Percentiles rank a stretch among this genome's conserved stretches.
Conservation (phyloP, 345 rosid species). For the Xanthoceras sorbifolium region DNA sequence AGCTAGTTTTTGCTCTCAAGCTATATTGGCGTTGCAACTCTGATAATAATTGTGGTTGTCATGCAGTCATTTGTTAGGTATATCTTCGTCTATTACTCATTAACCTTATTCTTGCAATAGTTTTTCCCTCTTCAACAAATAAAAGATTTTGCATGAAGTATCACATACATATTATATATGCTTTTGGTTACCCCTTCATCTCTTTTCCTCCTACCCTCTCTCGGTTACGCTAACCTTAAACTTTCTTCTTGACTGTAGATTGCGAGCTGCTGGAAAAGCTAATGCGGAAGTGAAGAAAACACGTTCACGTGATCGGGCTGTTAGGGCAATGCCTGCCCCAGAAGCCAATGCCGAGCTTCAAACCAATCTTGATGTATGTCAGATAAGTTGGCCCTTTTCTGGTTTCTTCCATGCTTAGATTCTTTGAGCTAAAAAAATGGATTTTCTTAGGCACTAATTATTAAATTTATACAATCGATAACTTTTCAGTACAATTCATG, state of each 20-base stretch:
- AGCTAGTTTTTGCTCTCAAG: neutral
- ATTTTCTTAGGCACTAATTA: neutral
- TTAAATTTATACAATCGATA: neutral
- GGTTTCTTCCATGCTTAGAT: neutral
- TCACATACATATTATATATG: neutral
- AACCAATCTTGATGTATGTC: constrained; percentile 71
- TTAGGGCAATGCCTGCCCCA: constrained; percentile 62
- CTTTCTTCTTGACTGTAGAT: constrained; percentile 33
- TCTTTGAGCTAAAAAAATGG: neutral
- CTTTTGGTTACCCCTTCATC: neutral
- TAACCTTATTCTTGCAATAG: neutral
- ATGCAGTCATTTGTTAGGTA: neutral
- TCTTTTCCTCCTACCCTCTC: neutral
- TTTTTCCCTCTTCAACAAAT: constrained; percentile 1
- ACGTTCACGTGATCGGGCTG: constrained; percentile 57
- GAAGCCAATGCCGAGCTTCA: constrained; percentile 82
- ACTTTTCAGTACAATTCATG: neutral
- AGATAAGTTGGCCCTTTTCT: constrained; percentile 27
- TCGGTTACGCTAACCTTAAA: constrained; percentile 5
- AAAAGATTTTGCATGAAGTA: neutral
- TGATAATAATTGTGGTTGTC: constrained; percentile 8
- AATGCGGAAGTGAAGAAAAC: constrained; percentile 59
- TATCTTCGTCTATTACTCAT: neutral
- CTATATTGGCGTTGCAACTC: neutral
- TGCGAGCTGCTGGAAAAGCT: constrained; percentile 63